phyloP scores from a whole-genome alignment of 495 filamentous ascomycete genomes.

The Terfezia boudieri region DNA sequence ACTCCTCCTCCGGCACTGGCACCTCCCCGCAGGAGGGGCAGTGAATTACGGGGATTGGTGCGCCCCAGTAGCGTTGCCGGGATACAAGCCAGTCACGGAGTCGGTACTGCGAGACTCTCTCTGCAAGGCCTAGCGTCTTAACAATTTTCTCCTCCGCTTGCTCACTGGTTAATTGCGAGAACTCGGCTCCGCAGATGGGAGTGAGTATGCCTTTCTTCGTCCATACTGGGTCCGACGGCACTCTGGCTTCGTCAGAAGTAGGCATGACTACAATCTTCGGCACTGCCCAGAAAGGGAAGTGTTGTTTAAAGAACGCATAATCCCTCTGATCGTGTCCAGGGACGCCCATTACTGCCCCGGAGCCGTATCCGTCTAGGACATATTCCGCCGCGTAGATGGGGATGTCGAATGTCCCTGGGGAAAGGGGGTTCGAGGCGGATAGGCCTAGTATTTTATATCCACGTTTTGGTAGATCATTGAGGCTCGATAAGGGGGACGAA shows the following conservation, averaged over 20 bases:
- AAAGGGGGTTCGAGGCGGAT: conserved; percentile 42
- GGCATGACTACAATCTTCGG: conserved; percentile 23
- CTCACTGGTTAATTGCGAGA: conserved; percentile 23
- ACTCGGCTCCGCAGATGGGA: conserved; percentile 33
- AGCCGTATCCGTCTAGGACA: conserved; percentile 71
- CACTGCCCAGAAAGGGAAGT: conserved; percentile 26
- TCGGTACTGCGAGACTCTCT: conserved; percentile 14
- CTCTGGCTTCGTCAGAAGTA: conserved; percentile 19
- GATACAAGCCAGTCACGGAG: conserved; percentile 75
- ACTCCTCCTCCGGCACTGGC: conserved; percentile 49
- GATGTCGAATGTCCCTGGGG: conserved; percentile 32
- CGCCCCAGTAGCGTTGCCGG: conserved; percentile 74
- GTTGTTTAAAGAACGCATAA: conserved; percentile 54
- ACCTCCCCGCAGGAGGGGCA: conserved; percentile 55
- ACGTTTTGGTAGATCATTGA: conserved; percentile 39
- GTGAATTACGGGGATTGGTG: conserved; percentile 76
- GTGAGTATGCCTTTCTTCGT: conserved; percentile 43
- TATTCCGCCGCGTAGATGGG: conserved; percentile 69
- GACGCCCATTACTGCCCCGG: conserved; percentile 79
- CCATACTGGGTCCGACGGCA: conserved; percentile 25
- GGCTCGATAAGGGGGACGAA: conserved; percentile 16
- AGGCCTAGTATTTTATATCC: conserved; percentile 44
- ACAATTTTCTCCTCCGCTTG: conserved; percentile 41
- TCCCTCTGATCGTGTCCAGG: conserved; percentile 65
- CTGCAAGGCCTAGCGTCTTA: conserved; percentile 25